Evolutionary conservation across 768 basidiomycete genomes (phyloP), one percentile per base, ranked within the genome.

Genomic region (Boletus speciosus): DNA sequence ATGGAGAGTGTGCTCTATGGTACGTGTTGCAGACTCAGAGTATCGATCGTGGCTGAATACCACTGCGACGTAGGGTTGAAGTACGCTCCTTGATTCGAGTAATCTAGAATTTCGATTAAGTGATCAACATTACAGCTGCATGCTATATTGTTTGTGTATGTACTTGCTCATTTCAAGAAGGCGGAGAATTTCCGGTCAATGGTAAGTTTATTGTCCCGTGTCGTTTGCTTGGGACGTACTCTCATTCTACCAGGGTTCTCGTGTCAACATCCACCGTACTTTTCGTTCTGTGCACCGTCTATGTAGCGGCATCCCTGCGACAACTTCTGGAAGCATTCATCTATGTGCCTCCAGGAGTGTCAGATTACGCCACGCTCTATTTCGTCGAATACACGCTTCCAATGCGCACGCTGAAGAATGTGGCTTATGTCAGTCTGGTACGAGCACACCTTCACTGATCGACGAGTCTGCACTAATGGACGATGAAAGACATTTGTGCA

Each of bases 1-100:
- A 53, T 58, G 40, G 60, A 42, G 9, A 61, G 60, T 11, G 2
- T 61, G 19, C 60, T 61, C 10, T 61, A 61, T 49, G 60, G 60
- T 61, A 38, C 11, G 60, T 38, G 11, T 31, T n/a, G 8, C 8
- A 10, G 42, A 21, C 25, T 1, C 32, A 32, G 3, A 4, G 1
- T 35, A 6, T 49, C 6, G 34, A 37, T 14, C 19, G 3, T 29
- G 11, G 21, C 34, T 58, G 19, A 53, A 49, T 5, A 7, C 4
- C 5, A 21, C 34, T 32, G 25, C 3, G 16, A 16, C 2, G 2
- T n/a, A 60, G 53, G 59, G 16, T 14, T 49, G n/a, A 60, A 60
- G 59, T 60, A 48, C 8, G 59, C 6, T 21, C 12, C 36, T 31
- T 16, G 2, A 32, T 32, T 12, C 21, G 7, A 10, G 21, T 16